phyloP scores from a whole-genome alignment of 2,329 filamentous ascomycete species.

The Scedosporium dehoogii region DNA sequence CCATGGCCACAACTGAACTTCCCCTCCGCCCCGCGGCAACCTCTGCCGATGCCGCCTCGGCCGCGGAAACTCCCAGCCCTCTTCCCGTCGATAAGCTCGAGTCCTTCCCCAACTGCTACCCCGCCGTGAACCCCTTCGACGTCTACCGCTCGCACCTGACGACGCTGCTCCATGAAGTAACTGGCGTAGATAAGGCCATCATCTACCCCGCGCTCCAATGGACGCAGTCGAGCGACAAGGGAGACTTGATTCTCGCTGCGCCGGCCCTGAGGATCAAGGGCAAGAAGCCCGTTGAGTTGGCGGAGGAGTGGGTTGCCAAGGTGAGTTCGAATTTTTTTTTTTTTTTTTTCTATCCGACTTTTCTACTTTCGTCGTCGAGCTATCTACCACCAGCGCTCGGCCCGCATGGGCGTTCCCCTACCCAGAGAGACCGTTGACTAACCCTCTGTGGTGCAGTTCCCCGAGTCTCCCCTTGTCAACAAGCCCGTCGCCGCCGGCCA shows the following conservation, averaged over 20 bases:
- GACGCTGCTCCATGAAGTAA: constrained; percentile 55
- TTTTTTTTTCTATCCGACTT: background rate
- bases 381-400: background rate
- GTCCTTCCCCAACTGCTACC: constrained; percentile 48
- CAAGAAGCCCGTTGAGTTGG: constrained; percentile 53
- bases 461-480: constrained; percentile 62
- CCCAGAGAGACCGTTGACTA: background rate
- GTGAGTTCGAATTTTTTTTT: constrained; percentile 22
- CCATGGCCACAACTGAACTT: constrained; percentile 15
- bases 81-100: constrained; percentile 23
- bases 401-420: background rate
- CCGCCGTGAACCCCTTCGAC: constrained; percentile 65
- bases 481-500: constrained; percentile 57
- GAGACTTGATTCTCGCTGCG: constrained; percentile 68
- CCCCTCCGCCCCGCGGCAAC: constrained; percentile 15
- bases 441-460: constrained; percentile 42
- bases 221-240: constrained; percentile 72
- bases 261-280: constrained; percentile 73
- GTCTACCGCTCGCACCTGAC: constrained; percentile 72
- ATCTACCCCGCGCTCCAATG: constrained; percentile 70
- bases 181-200: constrained; percentile 58
- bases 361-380: background rate
- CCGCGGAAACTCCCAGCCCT: constrained; percentile 21
- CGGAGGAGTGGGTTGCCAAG: constrained; percentile 51
- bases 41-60: constrained; percentile 15